These are phyloP conservation scores for Hymenoscyphus fructigenus DNA, from an alignment of 2,329 filamentous ascomycete genomes.

Conservation along the genomic window DNA sequence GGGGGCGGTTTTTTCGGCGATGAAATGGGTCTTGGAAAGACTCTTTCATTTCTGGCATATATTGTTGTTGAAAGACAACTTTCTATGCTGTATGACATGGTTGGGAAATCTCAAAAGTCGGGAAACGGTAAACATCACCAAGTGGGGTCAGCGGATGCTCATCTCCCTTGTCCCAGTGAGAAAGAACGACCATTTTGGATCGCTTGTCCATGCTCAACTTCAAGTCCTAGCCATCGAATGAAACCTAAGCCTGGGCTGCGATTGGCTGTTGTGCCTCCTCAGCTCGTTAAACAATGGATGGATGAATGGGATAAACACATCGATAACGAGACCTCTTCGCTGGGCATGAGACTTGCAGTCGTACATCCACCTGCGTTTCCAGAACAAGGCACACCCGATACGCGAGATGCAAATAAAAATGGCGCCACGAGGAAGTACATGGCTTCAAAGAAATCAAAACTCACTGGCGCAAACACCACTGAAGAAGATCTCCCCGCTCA, in stretches of 20 bases:
- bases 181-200: slow-evolving; percentile 20
- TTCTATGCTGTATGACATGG: slow-evolving; percentile 16
- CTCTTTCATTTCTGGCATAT: slow-evolving; percentile 47
- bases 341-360: slow-evolving; percentile 20
- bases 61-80: slow-evolving; percentile 36
- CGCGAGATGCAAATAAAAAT: neutral
- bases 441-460: neutral
- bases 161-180: slow-evolving; percentile 9
- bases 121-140: neutral
- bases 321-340: slow-evolving; percentile 10
- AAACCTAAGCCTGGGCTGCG: slow-evolving; percentile 21
- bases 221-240: slow-evolving; percentile 16
- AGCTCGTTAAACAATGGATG: slow-evolving; percentile 21
- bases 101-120: slow-evolving; percentile 5
- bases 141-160: slow-evolving; percentile 11
- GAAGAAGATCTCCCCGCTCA: neutral
- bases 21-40: slow-evolving; percentile 59
- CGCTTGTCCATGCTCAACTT: slow-evolving; percentile 22
- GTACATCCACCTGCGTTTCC: slow-evolving; percentile 13
- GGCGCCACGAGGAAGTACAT: neutral
- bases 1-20: slow-evolving; percentile 59
- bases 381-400: neutral
- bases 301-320: slow-evolving; percentile 24
- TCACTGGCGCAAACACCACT: neutral
- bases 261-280: slow-evolving; percentile 22